phyloP scores from a whole-genome alignment of 768 basidiomycete species.

The Xerocomellus chrysenteron region DNA sequence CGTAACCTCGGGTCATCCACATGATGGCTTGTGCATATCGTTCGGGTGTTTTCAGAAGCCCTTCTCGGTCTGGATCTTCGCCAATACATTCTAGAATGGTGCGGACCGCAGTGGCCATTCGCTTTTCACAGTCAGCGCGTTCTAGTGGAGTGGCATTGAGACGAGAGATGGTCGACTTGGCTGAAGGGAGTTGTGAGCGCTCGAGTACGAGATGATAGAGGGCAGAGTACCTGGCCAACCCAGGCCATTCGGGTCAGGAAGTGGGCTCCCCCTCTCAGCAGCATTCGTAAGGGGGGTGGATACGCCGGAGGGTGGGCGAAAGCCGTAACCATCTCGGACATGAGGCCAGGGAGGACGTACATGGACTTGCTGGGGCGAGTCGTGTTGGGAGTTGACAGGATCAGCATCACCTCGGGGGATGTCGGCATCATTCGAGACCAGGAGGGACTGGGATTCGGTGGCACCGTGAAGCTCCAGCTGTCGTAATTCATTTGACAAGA shows the following conservation, averaged over 20 bases:
- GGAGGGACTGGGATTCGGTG: conserved; percentile 1
- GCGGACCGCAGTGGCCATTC: conserved; percentile 81
- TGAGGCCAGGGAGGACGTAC: conserved; percentile 33
- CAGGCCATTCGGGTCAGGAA: conserved; percentile 66
- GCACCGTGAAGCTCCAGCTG: conserved; percentile 40
- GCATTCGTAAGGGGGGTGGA: conserved; percentile 54
- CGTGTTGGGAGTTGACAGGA: background rate
- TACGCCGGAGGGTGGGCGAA: conserved; percentile 66
- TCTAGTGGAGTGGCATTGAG: conserved; percentile 79
- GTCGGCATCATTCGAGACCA: conserved; percentile 7
- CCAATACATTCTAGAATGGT: conserved; percentile 96
- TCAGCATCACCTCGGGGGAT: conserved; percentile 4
- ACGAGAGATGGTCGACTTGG: conserved; percentile 86
- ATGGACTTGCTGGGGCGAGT: conserved; percentile 16
- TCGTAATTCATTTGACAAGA: conserved; percentile 47
- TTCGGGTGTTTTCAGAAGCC: conserved; percentile 87
- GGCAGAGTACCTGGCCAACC: conserved; percentile 81
- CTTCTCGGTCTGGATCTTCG: conserved; percentile 96
- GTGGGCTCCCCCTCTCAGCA: conserved; percentile 31
- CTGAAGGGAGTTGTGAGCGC: conserved; percentile 39
- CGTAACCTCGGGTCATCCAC: conserved; percentile 99
- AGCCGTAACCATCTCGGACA: conserved; percentile 78
- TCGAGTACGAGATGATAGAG: conserved; percentile 4
- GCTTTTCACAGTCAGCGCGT: conserved; percentile 66
- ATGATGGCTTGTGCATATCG: conserved; percentile 95